Evolutionary conservation across 441 rosid species (phyloP), one percentile per base, ranked within the genome.

Genomic region (Omphalea diandra): DNA sequence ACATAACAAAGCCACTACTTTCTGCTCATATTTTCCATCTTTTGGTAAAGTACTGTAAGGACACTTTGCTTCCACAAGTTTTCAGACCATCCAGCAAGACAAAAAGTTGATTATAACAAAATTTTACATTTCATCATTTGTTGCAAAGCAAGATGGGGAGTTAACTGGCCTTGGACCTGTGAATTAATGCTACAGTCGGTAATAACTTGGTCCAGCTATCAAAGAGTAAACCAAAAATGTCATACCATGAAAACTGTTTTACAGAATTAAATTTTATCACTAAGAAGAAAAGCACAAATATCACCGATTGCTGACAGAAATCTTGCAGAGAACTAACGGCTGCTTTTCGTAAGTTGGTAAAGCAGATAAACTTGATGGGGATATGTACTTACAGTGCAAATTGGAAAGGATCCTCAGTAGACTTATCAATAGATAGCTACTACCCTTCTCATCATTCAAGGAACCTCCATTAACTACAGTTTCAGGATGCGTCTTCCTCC

Each of bases 401-500:
- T 86, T 88, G 58, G 97, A 84, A 63, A 94, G 90, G 78, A 89
- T 85, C 83, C 83, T 94, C 77, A 90, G 84, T 40, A 94, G 86
- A 82, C 82, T 86, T 73, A 90, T 82, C 80, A 94, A 60, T 58
- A 90, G 73, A 80, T 86, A 88, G 79, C 90, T 76, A 74, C 88
- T 89, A 35, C 88, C 74, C 83, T 85, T 94, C 67, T 88, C 97
- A 76, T 87, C 90, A 56, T 80, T 81, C 50, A 68, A 63, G 41
- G 89, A 73, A 73, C 69, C 85, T 76, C 83, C 87, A 32, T 77
- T 86, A 58, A 71, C 72, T 32, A 73, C 72, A 66, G 68, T 76
- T 53, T 87, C 93, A 6, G 93, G 98, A 82, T 92, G 90, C 18
- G 96, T 86, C 77, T 94, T 92, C 82, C 94, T 94, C 79, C 99